Conservation (phyloP, 495 filamentous ascomycete species). For the Clavariopsis aquatica region DNA sequence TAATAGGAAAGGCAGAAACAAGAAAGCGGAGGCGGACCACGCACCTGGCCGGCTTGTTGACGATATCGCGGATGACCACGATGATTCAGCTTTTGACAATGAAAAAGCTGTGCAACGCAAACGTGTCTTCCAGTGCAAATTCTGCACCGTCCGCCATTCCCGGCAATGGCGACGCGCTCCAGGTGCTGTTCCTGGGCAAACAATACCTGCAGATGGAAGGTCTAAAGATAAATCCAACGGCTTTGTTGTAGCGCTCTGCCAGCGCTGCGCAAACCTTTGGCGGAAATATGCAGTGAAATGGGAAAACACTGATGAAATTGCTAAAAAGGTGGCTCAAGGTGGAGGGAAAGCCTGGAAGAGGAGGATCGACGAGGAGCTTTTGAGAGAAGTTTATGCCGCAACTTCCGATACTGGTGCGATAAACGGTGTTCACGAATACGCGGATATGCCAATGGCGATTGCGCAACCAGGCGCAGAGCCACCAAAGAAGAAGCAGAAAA, state of each 20-base stretch:
- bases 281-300: slow-evolving; percentile 92
- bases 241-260: slow-evolving; percentile 80
- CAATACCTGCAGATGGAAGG: slow-evolving; percentile 64
- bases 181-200: slow-evolving; percentile 67
- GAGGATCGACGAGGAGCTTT: slow-evolving; percentile 84
- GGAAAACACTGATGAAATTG: slow-evolving; percentile 91
- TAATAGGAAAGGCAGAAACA: slow-evolving; percentile 84
- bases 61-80: slow-evolving; percentile 87
- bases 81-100: slow-evolving; percentile 95
- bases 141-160: slow-evolving; percentile 75
- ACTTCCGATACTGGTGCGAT: slow-evolving; percentile 53
- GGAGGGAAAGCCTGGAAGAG: slow-evolving; percentile 86
- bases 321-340: slow-evolving; percentile 80
- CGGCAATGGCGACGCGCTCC: slow-evolving; percentile 93
- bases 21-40: slow-evolving; percentile 62
- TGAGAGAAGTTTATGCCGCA: slow-evolving; percentile 71
- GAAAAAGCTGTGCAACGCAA: slow-evolving; percentile 79
- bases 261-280: slow-evolving; percentile 89
- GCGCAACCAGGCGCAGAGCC: slow-evolving; percentile 35
- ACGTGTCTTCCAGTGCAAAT: slow-evolving; percentile 90
- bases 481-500: slow-evolving; percentile 63
- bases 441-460: slow-evolving; percentile 14
- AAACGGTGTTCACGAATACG: slow-evolving; percentile 38
- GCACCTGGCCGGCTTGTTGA: slow-evolving; percentile 76
- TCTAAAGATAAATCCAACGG: slow-evolving; percentile 72